Conservation (phyloP, 2,329 filamentous ascomycete genomes). For the Xylaria sp. region DNA sequence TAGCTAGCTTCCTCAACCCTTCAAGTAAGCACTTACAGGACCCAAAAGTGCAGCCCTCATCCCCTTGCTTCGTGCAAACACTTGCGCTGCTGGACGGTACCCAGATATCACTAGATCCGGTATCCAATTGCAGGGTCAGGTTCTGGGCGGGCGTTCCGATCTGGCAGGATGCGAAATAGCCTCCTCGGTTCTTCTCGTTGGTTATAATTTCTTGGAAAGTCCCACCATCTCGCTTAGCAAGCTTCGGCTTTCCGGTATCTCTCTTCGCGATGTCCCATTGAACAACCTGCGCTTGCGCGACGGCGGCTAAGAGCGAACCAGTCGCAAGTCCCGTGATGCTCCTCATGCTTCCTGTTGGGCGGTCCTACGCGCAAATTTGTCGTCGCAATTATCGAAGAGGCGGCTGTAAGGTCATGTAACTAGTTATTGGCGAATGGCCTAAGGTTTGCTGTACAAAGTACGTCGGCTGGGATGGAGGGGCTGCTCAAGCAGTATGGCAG, state of each 20-base stretch:
- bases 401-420: background rate
- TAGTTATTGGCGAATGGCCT: background rate
- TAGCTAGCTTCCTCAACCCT: background rate
- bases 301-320: constrained; percentile 33
- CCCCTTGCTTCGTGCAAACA: constrained; percentile 42
- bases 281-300: constrained; percentile 43
- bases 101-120: constrained; percentile 69
- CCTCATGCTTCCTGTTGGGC: constrained; percentile 27
- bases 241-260: constrained; percentile 29
- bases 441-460: too few species aligned
- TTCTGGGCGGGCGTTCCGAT: constrained; percentile 62
- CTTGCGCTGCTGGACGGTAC: constrained; percentile 46
- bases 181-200: constrained; percentile 49
- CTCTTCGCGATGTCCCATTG: constrained; percentile 52
- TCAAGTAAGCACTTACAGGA: constrained; percentile 45
- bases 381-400: background rate
- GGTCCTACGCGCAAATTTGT: background rate
- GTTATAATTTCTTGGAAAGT: constrained; percentile 48
- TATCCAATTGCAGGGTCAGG: constrained; percentile 63
- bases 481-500: background rate
- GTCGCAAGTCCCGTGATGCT: constrained; percentile 29
- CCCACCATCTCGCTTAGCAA: constrained; percentile 42
- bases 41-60: constrained; percentile 45
- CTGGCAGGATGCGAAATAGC: constrained; percentile 60
- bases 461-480: background rate